phyloP scores from a whole-genome alignment of 208 protist species.

The Crithidia mellificae region DNA sequence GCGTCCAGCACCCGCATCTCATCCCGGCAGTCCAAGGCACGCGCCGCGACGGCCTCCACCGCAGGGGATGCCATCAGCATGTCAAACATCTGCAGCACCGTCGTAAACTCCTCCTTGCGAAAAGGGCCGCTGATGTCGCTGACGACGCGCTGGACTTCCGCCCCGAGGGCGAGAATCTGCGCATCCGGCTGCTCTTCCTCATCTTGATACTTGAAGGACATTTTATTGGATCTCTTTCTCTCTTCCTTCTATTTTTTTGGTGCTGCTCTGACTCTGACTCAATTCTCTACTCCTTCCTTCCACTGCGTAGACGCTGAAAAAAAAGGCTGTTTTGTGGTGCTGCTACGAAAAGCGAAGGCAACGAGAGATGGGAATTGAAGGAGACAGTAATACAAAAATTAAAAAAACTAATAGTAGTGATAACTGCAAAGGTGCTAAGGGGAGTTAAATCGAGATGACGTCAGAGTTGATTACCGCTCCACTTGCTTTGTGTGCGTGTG shows the following conservation, averaged over 20 bases:
- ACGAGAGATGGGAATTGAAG: neutral
- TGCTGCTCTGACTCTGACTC: neutral
- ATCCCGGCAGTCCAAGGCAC: conserved; percentile 23
- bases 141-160: conserved; percentile 20
- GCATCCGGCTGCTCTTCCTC: conserved; percentile 1
- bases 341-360: neutral
- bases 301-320: neutral
- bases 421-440: neutral
- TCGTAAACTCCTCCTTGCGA: conserved; percentile 57
- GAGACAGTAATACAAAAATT: conserved; percentile 1
- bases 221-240: neutral
- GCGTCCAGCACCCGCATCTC: conserved; percentile 38
- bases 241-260: neutral
- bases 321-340: neutral
- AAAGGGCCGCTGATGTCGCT: conserved; percentile 31
- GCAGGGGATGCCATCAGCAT: conserved; percentile 54
- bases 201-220: conserved; percentile 5
- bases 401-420: conserved; percentile 7
- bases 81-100: conserved; percentile 80
- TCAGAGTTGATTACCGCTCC: neutral
- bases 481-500: neutral
- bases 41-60: conserved; percentile 37
- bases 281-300: neutral
- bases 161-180: conserved; percentile 8
- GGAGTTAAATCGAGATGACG: neutral